phyloP scores from a whole-genome alignment of 1,284 basidiomycete genomes.

The Porodaedalea pini region DNA sequence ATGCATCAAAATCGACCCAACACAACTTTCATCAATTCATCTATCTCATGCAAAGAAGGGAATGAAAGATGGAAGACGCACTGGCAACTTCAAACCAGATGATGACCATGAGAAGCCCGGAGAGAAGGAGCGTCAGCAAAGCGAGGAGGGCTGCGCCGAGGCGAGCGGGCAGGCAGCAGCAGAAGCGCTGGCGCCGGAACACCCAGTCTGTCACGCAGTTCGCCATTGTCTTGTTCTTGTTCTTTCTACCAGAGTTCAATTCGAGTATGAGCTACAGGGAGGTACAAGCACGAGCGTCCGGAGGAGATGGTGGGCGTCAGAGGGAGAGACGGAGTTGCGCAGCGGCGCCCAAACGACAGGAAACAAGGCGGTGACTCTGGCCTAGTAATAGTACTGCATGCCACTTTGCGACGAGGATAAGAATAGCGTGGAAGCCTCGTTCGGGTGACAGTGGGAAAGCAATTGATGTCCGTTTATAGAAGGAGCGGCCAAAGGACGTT shows the following conservation, averaged over 20 bases:
- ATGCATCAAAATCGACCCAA: conserved; percentile 21
- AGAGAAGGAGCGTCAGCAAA: conserved; percentile 47
- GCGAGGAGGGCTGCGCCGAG: conserved; percentile 55
- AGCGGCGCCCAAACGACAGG: background rate
- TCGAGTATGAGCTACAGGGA: background rate
- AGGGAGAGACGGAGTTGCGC: background rate
- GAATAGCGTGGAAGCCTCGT: background rate
- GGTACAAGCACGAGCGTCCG: background rate
- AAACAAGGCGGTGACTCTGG: background rate
- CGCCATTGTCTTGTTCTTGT: conserved; percentile 29
- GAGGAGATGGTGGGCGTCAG: background rate
- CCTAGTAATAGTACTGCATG: background rate
- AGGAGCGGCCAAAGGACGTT: too few relatives aligned
- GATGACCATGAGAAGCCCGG: conserved; percentile 46
- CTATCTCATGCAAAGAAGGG: background rate
- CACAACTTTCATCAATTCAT: background rate
- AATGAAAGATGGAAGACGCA: conserved; percentile 33
- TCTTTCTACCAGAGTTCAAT: background rate
- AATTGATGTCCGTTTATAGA: background rate
- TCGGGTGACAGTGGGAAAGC: background rate
- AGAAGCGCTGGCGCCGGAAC: conserved; percentile 47
- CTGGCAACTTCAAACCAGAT: conserved; percentile 58
- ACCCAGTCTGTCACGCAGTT: conserved; percentile 42
- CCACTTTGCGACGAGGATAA: background rate
- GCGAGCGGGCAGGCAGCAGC: conserved; percentile 63